Percentiles rank a stretch among this genome's conserved stretches.
These are phyloP conservation scores for Endocladia muricata DNA, from an alignment of 31 red algal species.

Conservation along the genomic window DNA sequence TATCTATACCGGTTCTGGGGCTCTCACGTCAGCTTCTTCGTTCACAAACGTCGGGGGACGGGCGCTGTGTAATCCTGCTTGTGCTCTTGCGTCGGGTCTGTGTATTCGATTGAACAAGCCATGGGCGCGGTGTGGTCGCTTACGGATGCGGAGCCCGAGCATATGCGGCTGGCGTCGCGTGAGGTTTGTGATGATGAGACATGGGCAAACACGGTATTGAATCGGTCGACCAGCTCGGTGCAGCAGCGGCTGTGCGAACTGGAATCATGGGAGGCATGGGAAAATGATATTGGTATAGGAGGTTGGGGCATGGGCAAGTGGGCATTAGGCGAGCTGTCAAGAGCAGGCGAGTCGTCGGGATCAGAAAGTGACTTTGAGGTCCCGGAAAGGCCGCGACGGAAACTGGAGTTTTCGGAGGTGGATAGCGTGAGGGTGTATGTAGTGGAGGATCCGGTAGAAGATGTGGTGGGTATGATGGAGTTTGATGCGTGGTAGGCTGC, in stretches of 20 bases:
- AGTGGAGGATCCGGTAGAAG: constrained; percentile 12
- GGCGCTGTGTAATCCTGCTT: too few relatives aligned
- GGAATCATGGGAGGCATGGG: not conserved
- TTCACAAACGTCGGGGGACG: too few relatives aligned
- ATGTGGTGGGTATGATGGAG: not conserved
- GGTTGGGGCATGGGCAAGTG: too few relatives aligned
- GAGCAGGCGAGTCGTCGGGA: too few relatives aligned
- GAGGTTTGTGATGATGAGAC: constrained; percentile 69
- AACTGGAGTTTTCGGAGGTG: constrained; percentile 24
- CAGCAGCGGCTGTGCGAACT: constrained; percentile 43
- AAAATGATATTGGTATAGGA: too few relatives aligned
- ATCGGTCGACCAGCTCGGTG: constrained; percentile 52
- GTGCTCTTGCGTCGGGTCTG: too few relatives aligned
- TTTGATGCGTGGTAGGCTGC: not conserved
- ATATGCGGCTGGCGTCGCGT: constrained; percentile 52
- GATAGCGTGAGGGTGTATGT: constrained; percentile 45
- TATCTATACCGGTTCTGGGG: too few relatives aligned
- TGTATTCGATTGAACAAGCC: not conserved
- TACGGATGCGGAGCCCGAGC: not conserved
- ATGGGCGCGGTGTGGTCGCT: constrained; percentile 14
- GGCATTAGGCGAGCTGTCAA: too few relatives aligned
- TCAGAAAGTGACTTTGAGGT: too few relatives aligned
- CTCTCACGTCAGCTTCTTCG: too few relatives aligned
- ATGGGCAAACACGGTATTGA: constrained; percentile 64
- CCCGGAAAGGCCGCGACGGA: not conserved